Evolutionary conservation across 2,329 filamentous ascomycete species (phyloP).

Genomic region (Lasiodiplodia hormozganensis): DNA sequence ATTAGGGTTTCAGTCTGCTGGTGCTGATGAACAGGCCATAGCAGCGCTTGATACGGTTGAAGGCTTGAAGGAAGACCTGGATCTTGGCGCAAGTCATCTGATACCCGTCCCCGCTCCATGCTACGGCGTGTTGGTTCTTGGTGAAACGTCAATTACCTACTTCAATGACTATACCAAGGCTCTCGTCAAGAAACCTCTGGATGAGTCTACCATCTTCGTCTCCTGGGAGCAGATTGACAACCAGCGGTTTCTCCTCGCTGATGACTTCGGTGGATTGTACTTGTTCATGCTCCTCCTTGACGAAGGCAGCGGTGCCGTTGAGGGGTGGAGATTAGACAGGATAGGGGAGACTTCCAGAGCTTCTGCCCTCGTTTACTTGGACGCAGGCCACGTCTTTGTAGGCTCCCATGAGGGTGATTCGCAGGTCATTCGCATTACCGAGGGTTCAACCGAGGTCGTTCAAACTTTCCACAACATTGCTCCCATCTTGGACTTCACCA

Average conservation of each 20-base stretch:
- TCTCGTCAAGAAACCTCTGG: slow-evolving; percentile 68
- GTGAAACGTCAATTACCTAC: slow-evolving; percentile 78
- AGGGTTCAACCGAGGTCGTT: slow-evolving; percentile 69
- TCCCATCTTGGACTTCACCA: slow-evolving; percentile 88
- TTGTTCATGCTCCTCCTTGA: slow-evolving; percentile 79
- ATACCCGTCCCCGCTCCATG: slow-evolving; percentile 67
- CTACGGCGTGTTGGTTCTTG: slow-evolving; percentile 56
- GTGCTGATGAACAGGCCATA: slow-evolving; percentile 52
- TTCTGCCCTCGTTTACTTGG: slow-evolving; percentile 79
- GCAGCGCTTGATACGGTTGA: slow-evolving; percentile 62
- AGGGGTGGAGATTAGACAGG: slow-evolving; percentile 72
- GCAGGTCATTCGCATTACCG: slow-evolving; percentile 73
- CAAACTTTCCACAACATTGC: slow-evolving; percentile 86
- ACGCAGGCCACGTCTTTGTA: slow-evolving; percentile 76
- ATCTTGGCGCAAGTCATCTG: slow-evolving; percentile 66
- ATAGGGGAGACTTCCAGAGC: slow-evolving; percentile 77
- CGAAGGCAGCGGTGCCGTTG: slow-evolving; percentile 67
- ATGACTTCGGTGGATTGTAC: slow-evolving; percentile 87
- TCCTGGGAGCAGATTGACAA: slow-evolving; percentile 87
- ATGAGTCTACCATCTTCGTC: slow-evolving; percentile 84
- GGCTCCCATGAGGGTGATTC: slow-evolving; percentile 94
- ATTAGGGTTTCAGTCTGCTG: slow-evolving; percentile 56
- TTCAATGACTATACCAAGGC: slow-evolving; percentile 78
- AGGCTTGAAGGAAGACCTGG: slow-evolving; percentile 60
- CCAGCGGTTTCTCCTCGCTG: slow-evolving; percentile 83